phyloP scores from a whole-genome alignment of 192 early-diverging fungal genomes.

The Coemansia sp. region DNA sequence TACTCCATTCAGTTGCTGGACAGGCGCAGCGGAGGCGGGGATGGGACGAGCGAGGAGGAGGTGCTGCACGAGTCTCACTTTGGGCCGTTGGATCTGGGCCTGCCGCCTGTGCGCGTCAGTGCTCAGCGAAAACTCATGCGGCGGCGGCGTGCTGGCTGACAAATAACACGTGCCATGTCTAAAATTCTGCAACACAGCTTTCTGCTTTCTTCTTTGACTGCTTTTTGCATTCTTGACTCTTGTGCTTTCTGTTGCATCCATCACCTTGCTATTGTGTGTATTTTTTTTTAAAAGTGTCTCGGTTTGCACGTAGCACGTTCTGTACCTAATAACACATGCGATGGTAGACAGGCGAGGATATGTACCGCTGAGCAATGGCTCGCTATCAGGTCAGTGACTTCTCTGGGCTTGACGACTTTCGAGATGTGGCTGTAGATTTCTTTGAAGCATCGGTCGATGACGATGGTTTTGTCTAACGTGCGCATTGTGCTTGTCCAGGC shows the following conservation, averaged over 20 bases:
- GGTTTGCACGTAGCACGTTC: background rate
- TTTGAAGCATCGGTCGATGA: background rate
- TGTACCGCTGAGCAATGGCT: slow-evolving; percentile 24
- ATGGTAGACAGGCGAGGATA: slow-evolving; percentile 32
- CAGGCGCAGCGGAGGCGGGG: background rate
- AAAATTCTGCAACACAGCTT: background rate
- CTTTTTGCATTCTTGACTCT: slow-evolving; percentile 5
- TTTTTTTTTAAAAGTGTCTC: slow-evolving; percentile 12
- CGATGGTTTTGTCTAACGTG: background rate
- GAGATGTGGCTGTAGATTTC: background rate
- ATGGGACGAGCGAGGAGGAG: background rate
- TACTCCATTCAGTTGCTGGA: background rate
- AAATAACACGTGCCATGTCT: background rate
- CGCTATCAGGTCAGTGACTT: slow-evolving; percentile 20
- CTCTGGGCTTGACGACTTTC: background rate
- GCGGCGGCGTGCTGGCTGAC: slow-evolving; percentile 14
- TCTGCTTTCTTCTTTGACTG: background rate
- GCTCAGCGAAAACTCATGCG: slow-evolving; percentile 45
- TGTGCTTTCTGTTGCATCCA: slow-evolving; percentile 8
- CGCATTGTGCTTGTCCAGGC: background rate
- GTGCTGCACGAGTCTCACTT: slow-evolving; percentile 44
- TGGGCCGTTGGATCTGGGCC: slow-evolving; percentile 47
- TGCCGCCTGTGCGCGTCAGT: slow-evolving; percentile 50
- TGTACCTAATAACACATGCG: slow-evolving; percentile 4
- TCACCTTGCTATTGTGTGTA: slow-evolving; percentile 1